phyloP scores from a whole-genome alignment of 176 grass and related monocot genomes.

The Ensete ventricosum region DNA sequence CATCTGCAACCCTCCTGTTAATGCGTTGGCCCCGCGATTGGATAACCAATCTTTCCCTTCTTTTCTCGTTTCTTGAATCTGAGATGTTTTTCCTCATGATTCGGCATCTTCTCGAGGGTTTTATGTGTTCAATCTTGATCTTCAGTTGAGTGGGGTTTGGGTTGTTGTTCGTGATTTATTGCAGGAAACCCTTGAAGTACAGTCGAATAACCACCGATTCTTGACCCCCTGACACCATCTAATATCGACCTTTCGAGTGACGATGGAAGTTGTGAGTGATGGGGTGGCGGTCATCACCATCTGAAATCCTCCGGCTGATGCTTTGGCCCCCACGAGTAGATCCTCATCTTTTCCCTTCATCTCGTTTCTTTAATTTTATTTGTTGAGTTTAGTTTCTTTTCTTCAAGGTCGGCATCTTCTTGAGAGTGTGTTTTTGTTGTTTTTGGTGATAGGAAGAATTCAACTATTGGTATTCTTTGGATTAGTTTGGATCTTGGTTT shows the following conservation, averaged over 20 bases:
- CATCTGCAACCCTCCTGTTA: slow-evolving; percentile 84
- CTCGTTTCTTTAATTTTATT: background rate
- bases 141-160: background rate
- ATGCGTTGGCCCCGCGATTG: slow-evolving; percentile 69
- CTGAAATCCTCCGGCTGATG: slow-evolving; percentile 82
- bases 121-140: background rate
- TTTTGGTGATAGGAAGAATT: background rate
- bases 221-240: slow-evolving; percentile 6
- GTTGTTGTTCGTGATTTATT: no score
- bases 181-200: background rate
- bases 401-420: background rate
- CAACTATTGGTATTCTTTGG: background rate
- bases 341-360: background rate
- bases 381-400: background rate
- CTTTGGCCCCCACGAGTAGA: slow-evolving; percentile 60
- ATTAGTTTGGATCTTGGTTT: slow-evolving; percentile 7
- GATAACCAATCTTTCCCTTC: background rate
- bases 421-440: background rate
- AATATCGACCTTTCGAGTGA: slow-evolving; percentile 61
- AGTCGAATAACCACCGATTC: background rate
- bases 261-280: slow-evolving; percentile 83
- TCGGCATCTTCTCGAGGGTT: background rate
- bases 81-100: background rate
- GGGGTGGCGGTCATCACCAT: slow-evolving; percentile 84
- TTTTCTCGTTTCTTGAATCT: background rate